These are phyloP conservation scores for Trypanosoma conorhini DNA, from an alignment of 208 protist genomes.

Conservation along the genomic window DNA sequence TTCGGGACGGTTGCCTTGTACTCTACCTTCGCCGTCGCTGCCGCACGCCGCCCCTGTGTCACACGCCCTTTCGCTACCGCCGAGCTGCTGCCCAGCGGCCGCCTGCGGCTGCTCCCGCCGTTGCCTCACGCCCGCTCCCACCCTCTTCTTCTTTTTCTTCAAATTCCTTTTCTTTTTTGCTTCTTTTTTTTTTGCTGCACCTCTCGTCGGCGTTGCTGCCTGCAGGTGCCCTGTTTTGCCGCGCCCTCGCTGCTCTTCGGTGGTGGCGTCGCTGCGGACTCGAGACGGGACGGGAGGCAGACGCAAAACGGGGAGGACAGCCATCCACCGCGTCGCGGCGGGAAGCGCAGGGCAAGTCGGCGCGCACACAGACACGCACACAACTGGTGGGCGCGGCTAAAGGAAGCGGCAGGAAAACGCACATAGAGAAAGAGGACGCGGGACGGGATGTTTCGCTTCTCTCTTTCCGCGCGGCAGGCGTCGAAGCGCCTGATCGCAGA, in stretches of 20 bases:
- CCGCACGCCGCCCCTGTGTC: too few species aligned
- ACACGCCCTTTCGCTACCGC: too few species aligned
- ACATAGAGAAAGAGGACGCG: not conserved
- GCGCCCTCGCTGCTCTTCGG: not conserved
- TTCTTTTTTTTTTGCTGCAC: too few species aligned
- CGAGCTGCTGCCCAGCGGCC: too few species aligned
- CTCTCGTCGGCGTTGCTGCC: too few species aligned
- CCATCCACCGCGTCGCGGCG: not conserved
- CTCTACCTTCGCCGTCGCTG: too few species aligned
- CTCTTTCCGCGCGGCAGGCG: conserved; percentile 1
- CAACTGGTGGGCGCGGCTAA: not conserved
- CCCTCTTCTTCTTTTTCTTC: too few species aligned
- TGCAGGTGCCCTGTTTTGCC: too few species aligned
- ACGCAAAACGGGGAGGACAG: not conserved
- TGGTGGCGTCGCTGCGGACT: not conserved
- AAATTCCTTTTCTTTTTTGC: too few species aligned
- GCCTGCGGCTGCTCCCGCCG: too few species aligned
- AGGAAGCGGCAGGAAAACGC: not conserved
- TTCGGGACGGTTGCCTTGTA: too few species aligned
- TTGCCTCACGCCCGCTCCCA: too few species aligned
- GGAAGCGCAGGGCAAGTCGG: not conserved
- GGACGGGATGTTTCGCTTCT: conserved; percentile 15
- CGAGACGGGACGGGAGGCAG: not conserved
- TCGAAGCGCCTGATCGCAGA: conserved; percentile 12
- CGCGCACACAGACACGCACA: not conserved